Evolutionary conservation across 1,284 basidiomycete genomes (phyloP).

Genomic region (Austroboletus olivaceoglutinosus): DNA sequence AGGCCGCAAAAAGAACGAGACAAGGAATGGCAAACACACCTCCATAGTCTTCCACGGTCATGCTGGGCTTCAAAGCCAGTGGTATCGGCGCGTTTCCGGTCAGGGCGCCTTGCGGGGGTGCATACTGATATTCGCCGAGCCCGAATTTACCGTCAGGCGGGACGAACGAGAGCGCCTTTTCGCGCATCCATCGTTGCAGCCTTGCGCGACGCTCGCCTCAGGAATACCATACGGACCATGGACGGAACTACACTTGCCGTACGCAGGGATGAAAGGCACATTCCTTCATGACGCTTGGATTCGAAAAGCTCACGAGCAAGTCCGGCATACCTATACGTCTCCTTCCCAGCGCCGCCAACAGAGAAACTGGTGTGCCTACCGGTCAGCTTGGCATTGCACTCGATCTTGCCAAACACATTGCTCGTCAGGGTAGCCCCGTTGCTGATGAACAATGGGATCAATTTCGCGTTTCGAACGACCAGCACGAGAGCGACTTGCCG

Average conservation of each 20-base stretch:
- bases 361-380: constrained; percentile 41
- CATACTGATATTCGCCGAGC: constrained; percentile 82
- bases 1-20: not conserved
- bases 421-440: constrained; percentile 74
- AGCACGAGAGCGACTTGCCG: constrained; percentile 47
- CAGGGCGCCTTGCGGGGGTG: constrained; percentile 28
- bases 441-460: constrained; percentile 38
- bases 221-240: not conserved
- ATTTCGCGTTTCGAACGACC: not conserved
- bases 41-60: constrained; percentile 61
- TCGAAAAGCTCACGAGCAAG: constrained; percentile 76
- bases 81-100: constrained; percentile 56
- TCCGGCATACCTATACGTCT: constrained; percentile 78
- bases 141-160: constrained; percentile 93
- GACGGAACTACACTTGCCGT: constrained; percentile 50
- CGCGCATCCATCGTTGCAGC: constrained; percentile 76
- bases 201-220: constrained; percentile 40
- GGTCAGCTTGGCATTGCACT: constrained; percentile 79
- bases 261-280: constrained; percentile 91
- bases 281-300: constrained; percentile 72
- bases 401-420: constrained; percentile 77
- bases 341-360: not conserved
- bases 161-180: constrained; percentile 84
- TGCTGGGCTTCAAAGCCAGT: constrained; percentile 57
- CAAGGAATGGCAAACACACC: constrained; percentile 45